phyloP scores from a whole-genome alignment of 768 basidiomycete species.

The Tricholoma flavovirens region DNA sequence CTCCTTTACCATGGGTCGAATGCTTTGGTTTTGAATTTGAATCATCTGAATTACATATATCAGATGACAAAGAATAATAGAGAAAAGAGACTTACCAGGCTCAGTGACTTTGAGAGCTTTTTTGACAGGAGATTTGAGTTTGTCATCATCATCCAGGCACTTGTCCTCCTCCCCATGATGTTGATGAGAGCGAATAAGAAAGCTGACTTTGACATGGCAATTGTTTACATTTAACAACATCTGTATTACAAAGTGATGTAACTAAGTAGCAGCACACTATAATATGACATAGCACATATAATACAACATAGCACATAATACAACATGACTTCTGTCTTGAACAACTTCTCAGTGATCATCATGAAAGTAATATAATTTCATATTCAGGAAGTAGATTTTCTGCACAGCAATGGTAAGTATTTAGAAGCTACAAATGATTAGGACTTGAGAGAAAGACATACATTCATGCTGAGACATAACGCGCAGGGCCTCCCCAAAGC shows the following conservation, averaged over 20 bases:
- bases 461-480: too few species aligned
- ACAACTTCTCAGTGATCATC: not conserved
- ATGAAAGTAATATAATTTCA: not conserved
- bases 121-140: too few species aligned
- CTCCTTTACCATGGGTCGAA: too few species aligned
- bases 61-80: too few species aligned
- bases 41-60: too few species aligned
- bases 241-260: not conserved
- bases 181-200: not conserved
- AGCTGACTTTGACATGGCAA: not conserved
- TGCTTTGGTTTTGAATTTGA: too few species aligned
- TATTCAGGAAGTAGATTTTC: not conserved
- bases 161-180: not conserved
- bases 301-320: too few species aligned
- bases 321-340: too few species aligned
- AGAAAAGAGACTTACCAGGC: too few species aligned
- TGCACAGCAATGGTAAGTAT: not conserved
- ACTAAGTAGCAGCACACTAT: not conserved
- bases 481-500: too few species aligned
- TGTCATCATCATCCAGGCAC: not conserved
- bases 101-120: too few species aligned
- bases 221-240: not conserved
- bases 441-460: too few species aligned
- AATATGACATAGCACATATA: not conserved
- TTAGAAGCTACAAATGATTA: not conserved